Percentiles rank a stretch among this genome's conserved stretches.
phyloP scores from a whole-genome alignment of 176 grass and related monocot species.

The Aegilops longissima region DNA sequence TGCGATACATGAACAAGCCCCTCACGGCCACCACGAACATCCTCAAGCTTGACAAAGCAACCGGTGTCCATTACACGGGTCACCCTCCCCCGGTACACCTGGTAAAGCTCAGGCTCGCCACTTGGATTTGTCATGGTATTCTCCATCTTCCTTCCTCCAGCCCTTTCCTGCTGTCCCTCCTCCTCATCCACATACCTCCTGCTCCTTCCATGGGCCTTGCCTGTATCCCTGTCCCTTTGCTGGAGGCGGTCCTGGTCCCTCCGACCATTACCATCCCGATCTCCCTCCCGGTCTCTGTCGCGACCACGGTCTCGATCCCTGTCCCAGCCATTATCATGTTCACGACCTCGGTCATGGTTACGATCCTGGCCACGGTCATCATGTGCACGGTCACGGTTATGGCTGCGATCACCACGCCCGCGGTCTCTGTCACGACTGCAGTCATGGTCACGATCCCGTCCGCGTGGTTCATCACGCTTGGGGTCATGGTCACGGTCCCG shows the following conservation, averaged over 20 bases:
- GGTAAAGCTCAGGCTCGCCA: constrained; percentile 67
- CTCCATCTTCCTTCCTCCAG: constrained; percentile 27
- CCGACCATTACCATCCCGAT: constrained; percentile 23
- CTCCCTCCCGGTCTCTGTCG: constrained; percentile 41
- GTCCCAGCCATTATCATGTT: constrained; percentile 7
- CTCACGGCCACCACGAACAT: constrained; percentile 52
- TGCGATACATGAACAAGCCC: constrained; percentile 88
- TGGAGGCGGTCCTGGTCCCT: constrained; percentile 10
- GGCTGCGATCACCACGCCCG: constrained; percentile 29
- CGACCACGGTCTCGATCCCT: constrained; percentile 12
- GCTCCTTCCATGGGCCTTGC: constrained; percentile 32
- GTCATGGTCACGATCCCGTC: constrained; percentile 14
- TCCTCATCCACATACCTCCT: constrained; percentile 46
- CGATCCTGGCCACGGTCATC: constrained; percentile 10
- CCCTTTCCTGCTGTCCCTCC: constrained; percentile 40
- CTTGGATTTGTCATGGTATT: constrained; percentile 16
- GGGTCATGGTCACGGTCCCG: constrained; percentile 35
- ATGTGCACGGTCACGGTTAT: constrained; percentile 13
- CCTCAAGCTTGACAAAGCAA: constrained; percentile 79
- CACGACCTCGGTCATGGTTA: constrained; percentile 4
- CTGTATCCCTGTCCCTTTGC: constrained; percentile 34
- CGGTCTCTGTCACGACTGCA: constrained; percentile 7
- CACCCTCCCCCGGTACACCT: constrained; percentile 72
- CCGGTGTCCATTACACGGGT: constrained; percentile 76
- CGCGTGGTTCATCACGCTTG: background rate